phyloP scores from a whole-genome alignment of 768 basidiomycete species.

The Boletus pseudo-olivaceus region DNA sequence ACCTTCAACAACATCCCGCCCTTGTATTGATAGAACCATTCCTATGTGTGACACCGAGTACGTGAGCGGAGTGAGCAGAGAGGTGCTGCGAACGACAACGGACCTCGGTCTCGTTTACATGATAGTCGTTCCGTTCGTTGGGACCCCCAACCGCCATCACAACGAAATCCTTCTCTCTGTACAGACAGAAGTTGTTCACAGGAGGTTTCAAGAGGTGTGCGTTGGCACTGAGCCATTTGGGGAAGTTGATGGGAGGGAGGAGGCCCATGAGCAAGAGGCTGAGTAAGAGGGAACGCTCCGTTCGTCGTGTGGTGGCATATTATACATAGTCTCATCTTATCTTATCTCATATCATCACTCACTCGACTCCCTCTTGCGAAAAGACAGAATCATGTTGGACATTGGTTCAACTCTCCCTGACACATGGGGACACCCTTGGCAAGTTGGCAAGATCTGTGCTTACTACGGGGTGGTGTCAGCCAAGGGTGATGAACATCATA shows the following conservation, averaged over 20 bases:
- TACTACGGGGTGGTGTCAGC: neutral
- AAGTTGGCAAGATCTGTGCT: too few species aligned
- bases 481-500: neutral
- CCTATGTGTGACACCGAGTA: constrained; percentile 40
- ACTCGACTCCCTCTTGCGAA: too few species aligned
- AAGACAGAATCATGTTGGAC: too few species aligned
- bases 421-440: too few species aligned
- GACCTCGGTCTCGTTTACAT: constrained; percentile 93
- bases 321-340: neutral
- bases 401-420: too few species aligned
- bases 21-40: constrained; percentile 98
- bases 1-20: constrained; percentile 89
- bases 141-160: constrained; percentile 98
- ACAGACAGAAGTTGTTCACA: constrained; percentile 88
- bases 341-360: neutral
- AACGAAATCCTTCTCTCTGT: constrained; percentile 78
- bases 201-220: constrained; percentile 79
- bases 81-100: constrained; percentile 6
- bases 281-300: too few species aligned
- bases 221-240: constrained; percentile 85
- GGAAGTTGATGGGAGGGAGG: constrained; percentile 80
- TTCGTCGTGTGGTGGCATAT: neutral
- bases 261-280: constrained; percentile 74
- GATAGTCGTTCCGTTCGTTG: constrained; percentile 91
- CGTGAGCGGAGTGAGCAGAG: neutral